Base-by-base conservation (phyloP, 805 yeast genomes). In the Spathaspora hagerdaliae region DNA sequence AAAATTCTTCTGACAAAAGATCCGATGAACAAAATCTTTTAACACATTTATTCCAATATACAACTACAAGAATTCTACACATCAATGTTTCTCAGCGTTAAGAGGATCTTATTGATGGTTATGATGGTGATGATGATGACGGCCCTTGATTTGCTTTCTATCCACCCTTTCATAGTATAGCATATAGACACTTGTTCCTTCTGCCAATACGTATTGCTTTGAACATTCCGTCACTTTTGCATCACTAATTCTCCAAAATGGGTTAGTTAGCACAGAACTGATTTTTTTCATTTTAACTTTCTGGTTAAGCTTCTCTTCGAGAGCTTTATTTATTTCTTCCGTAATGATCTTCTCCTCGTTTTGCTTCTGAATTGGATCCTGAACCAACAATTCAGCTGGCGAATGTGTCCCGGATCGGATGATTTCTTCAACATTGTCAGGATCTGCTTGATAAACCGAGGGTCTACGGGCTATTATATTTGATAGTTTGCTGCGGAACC, bases 211-310 rank as follows among this genome's bases (percentile, higher is more conserved):
- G 12, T 82, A 81, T 0, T 68, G 63, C 2, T 68, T 58, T 10
- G 78, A 71, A 7, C 76, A 81, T 59, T 90, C 97, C 34, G 79
- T 65, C 4, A 87, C 80, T 29, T 68, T 71, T 2, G 86, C 72
- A 64, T 94, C 98, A 50, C 95, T 87, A 31, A 91, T 79, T 51
- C 87, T 75, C 98, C 98, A 92, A 56, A 73, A 86, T 14, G 92
- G 90, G 38, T 75, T 65, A 46, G 79, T 80, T 3, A 73, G 57
- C 13, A 78, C 69, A 13, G 83, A 74, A 4, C 81, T 77, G 9
- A 85, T 65, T 54, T 77, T 82, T 56, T 77, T 82, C 62, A 73
- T 56, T 57, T 71, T 61, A 51, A 69, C 62, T 51, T 63, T 57
- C 26, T 44, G 41, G 26, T 26, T 36, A 12, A 12, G 2, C 5